Conservation (phyloP, 2,329 filamentous ascomycete genomes). For the Exophiala alcalophila region DNA sequence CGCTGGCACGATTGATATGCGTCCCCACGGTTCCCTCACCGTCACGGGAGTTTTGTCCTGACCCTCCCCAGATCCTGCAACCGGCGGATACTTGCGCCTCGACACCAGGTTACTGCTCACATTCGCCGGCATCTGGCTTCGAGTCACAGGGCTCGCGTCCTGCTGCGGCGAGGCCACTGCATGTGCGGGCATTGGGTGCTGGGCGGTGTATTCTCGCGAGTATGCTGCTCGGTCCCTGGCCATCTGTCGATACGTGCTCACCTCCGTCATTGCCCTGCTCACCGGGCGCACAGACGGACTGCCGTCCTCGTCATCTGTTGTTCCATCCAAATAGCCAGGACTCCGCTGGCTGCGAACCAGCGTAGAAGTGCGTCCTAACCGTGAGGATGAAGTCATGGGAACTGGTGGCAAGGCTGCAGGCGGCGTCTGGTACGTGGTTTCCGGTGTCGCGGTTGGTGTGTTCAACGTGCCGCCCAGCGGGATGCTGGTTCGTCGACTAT, state of each 20-base stretch:
- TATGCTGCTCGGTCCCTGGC: slow-evolving; percentile 35
- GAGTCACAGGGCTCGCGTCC: slow-evolving; percentile 14
- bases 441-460: slow-evolving; percentile 11
- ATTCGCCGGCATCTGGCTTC: slow-evolving; percentile 25
- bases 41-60: slow-evolving; percentile 21
- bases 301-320: slow-evolving; percentile 38
- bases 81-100: slow-evolving; percentile 26
- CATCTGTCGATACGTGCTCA: slow-evolving; percentile 34
- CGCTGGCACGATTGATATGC: slow-evolving; percentile 26
- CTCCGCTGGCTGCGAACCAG: slow-evolving; percentile 39
- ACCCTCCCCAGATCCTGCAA: slow-evolving; percentile 9
- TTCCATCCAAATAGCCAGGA: slow-evolving; percentile 30
- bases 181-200: slow-evolving; percentile 33
- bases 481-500: slow-evolving; percentile 36
- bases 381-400: slow-evolving; percentile 35
- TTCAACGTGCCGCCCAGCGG: slow-evolving; percentile 17
- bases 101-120: slow-evolving; percentile 26
- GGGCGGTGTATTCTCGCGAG: slow-evolving; percentile 35
- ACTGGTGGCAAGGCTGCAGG: slow-evolving; percentile 33
- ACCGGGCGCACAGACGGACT: slow-evolving; percentile 38
- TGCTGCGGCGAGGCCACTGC: slow-evolving; percentile 9
- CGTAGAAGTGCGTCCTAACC: slow-evolving; percentile 42
- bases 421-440: slow-evolving; percentile 23
- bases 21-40: slow-evolving; percentile 26
- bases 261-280: slow-evolving; percentile 45